phyloP scores from a whole-genome alignment of 2,329 filamentous ascomycete species.

The Blumeria graminis region DNA sequence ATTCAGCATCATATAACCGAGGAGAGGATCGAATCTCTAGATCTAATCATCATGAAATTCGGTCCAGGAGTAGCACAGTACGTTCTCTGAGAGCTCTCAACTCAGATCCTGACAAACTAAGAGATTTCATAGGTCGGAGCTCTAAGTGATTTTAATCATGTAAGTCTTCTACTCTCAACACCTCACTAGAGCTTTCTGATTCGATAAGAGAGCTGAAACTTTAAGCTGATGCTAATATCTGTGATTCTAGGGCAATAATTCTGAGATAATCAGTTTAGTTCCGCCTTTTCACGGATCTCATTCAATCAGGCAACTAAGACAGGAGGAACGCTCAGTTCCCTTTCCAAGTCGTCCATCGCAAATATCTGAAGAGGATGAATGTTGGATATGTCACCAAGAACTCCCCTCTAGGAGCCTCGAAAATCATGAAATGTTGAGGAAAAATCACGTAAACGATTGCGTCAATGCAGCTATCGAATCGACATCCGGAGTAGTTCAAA shows the following conservation, averaged over 20 bases:
- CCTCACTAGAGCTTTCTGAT: no score
- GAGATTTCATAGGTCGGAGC: not conserved
- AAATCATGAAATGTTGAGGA: conserved; percentile 29
- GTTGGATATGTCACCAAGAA: conserved; percentile 51
- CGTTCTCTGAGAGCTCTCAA: not conserved
- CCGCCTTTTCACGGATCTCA: not conserved
- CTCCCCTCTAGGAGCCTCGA: conserved; percentile 32
- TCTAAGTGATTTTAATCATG: not conserved
- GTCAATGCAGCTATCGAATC: conserved; percentile 16
- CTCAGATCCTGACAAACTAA: not conserved
- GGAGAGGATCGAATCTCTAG: conserved; percentile 4
- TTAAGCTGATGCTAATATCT: not conserved
- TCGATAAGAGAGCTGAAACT: no score
- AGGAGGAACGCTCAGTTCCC: conserved; percentile 1
- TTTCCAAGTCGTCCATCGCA: conserved; percentile 14
- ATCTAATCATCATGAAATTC: conserved; percentile 4
- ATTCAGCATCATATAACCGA: conserved; percentile 1
- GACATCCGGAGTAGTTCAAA: conserved; percentile 3
- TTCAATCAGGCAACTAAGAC: conserved; percentile 4
- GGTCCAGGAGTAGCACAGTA: conserved; percentile 12
- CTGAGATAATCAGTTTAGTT: no score
- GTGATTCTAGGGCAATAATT: no score
- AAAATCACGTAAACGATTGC: conserved; percentile 33
- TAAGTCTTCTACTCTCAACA: not conserved
- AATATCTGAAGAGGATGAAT: conserved; percentile 51